Conservation (phyloP, 208 protist genomes). For the Trypanosomatidae sp. region DNA sequence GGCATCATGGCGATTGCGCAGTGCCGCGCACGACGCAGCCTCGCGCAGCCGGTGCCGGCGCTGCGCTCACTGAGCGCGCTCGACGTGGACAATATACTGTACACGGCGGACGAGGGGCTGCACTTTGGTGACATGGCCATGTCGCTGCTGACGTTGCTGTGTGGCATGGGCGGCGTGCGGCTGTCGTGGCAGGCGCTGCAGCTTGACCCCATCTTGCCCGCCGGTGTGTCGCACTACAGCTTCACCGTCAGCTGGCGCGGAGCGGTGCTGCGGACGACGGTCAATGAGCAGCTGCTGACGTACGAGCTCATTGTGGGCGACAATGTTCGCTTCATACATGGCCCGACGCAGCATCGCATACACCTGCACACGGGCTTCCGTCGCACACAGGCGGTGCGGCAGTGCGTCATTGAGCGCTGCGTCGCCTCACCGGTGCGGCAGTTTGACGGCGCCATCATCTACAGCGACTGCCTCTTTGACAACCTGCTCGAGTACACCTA, state of each 20-base stretch:
- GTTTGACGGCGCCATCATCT: conserved; percentile 78
- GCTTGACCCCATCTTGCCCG: conserved; percentile 62
- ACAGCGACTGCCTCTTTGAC: conserved; percentile 67
- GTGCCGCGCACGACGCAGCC: conserved; percentile 37
- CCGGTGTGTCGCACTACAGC: conserved; percentile 40
- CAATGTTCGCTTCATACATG: conserved; percentile 77
- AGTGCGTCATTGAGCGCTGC: conserved; percentile 36
- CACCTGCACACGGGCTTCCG: conserved; percentile 72
- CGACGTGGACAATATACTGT: conserved; percentile 81
- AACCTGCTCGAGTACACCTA: conserved; percentile 83
- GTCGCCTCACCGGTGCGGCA: conserved; percentile 21
- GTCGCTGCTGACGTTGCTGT: conserved; percentile 42
- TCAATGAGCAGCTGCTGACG: conserved; percentile 40
- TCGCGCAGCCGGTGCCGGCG: conserved; percentile 59
- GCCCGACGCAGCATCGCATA: conserved; percentile 40
- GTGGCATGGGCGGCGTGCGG: conserved; percentile 61
- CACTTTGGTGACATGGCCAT: conserved; percentile 70
- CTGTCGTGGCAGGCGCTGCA: conserved; percentile 26
- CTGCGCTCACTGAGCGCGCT: conserved; percentile 61
- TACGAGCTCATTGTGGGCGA: conserved; percentile 73
- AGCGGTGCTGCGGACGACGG: conserved; percentile 34
- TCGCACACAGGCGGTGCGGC: conserved; percentile 11
- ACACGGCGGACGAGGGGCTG: conserved; percentile 74
- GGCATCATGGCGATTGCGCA: conserved; percentile 57
- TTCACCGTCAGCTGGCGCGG: conserved; percentile 77